phyloP scores from a whole-genome alignment of 2,329 filamentous ascomycete genomes.

The Monosporascus sp. region DNA sequence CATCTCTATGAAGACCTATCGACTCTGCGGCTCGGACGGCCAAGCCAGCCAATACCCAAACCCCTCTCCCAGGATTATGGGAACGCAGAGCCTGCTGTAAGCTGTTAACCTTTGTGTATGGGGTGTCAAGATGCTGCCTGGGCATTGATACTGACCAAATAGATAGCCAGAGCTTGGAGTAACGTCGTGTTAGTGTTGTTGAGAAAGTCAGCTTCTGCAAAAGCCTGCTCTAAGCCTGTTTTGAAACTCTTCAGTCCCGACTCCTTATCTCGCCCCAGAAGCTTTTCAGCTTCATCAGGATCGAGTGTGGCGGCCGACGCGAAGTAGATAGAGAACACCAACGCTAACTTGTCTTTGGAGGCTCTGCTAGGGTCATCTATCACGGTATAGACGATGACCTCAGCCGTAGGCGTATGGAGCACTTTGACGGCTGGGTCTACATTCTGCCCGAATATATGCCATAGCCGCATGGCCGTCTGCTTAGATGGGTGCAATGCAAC shows the following conservation, averaged over 20 bases:
- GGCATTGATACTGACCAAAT: neutral
- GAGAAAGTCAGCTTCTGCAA: neutral
- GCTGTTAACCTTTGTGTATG: neutral
- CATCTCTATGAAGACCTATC: conserved; percentile 24
- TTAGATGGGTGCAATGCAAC: conserved; percentile 21
- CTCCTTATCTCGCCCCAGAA: neutral
- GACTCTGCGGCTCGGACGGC: conserved; percentile 23
- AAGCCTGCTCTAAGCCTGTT: neutral
- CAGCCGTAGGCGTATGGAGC: conserved; percentile 23
- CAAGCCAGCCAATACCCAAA: conserved; percentile 18
- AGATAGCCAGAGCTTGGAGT: neutral
- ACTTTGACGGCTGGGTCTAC: conserved; percentile 25
- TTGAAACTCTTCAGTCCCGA: neutral
- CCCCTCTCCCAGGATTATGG: conserved; percentile 1
- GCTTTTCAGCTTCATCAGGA: neutral
- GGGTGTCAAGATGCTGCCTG: neutral
- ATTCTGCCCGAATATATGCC: neutral
- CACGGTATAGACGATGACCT: conserved; percentile 22
- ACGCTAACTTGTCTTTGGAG: conserved; percentile 15
- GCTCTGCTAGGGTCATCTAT: conserved; percentile 18
- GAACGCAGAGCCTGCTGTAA: neutral
- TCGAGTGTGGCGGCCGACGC: neutral
- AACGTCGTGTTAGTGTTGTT: neutral
- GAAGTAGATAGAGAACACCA: neutral
- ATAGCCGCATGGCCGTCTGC: conserved; percentile 8